Evolutionary conservation across 2,329 filamentous ascomycete species (phyloP), one percentile per base, ranked within the genome.

Genomic region (Elsinoe perseae): DNA sequence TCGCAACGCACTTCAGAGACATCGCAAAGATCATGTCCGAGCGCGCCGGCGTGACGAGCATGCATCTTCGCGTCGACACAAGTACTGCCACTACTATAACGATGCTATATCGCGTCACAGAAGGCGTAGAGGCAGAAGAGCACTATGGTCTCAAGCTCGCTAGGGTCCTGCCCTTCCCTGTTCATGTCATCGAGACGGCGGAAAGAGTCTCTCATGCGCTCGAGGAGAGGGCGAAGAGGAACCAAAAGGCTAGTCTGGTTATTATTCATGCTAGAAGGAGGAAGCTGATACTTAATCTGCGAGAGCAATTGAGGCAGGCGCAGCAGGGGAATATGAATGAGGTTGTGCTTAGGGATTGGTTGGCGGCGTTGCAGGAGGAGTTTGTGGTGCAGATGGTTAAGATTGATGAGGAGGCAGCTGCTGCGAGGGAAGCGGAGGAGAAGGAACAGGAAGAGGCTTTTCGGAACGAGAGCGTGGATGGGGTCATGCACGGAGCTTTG

Each of bases 1-100:
- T 98, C 70, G 89, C 86, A 1, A 97, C 93, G 0, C 95, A 98
- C 66, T 98, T 96, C 66, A 77, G 81, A 32, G 88, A 96, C 59
- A 76, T 98, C 2, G 85, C 90, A 0, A 80, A 79, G 2, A 87
- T 92, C 32, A 77, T 96, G 59, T 77, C 80, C 1, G 84, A 90
- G 61, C 81, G 87, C 9, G 82, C 80, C 14, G 90, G 90, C 0
- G 89, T 96, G 0, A 76, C 91, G 21, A 95, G 89, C 61, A 74
- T 95, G 1, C 90, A 96, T 65, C 79, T 97, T 1, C 79, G 82
- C 0, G 87, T 91, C 0, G 79, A 90, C 40, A 67, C 69, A 50
- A 69, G 73, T 0, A 71, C 79, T 2, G 73, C 77, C 2, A 76
- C 82, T 1, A 82, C 80, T 32, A 87, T 95, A 73, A 88, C 80